A percentile compares a stretch with the other conserved stretches of the same genome.
phyloP scores from a whole-genome alignment of 345 rosid genomes.

The Boechera stricta region DNA sequence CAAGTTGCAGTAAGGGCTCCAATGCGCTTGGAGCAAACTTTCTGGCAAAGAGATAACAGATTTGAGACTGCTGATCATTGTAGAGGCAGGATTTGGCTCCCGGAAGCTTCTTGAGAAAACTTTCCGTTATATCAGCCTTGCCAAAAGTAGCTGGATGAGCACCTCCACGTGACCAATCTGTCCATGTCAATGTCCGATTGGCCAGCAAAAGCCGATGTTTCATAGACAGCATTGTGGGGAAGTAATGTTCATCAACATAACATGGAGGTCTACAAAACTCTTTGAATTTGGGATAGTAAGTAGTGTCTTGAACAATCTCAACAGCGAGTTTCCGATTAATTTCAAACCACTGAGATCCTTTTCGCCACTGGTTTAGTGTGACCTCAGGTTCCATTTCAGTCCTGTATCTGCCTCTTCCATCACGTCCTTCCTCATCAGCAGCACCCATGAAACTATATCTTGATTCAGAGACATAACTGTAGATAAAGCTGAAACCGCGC shows the following conservation, averaged over 20 bases:
- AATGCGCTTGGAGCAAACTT: conserved; percentile 83
- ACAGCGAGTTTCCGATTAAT: conserved; percentile 69
- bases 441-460: conserved; percentile 77
- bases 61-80: conserved; percentile 54
- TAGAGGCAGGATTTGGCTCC: conserved; percentile 57
- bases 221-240: conserved; percentile 83
- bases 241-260: conserved; percentile 93
- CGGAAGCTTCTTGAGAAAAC: conserved; percentile 60
- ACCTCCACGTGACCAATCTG: conserved; percentile 93
- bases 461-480: conserved; percentile 66
- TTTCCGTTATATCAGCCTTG: conserved; percentile 57
- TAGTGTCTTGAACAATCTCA: conserved; percentile 61
- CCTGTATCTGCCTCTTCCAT: conserved; percentile 82
- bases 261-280: conserved; percentile 74
- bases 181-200: conserved; percentile 77
- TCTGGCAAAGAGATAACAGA: conserved; percentile 78
- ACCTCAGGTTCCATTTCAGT: conserved; percentile 70
- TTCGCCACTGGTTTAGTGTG: conserved; percentile 78
- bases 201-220: conserved; percentile 65
- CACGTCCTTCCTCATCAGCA: conserved; percentile 75
- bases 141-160: conserved; percentile 92
- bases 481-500: conserved; percentile 68
- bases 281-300: conserved; percentile 77
- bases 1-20: conserved; percentile 60
- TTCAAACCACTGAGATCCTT: conserved; percentile 98